These are phyloP conservation scores for Potentilla sterilis DNA, from an alignment of 306 rosid genomes.

Conservation along the genomic window DNA sequence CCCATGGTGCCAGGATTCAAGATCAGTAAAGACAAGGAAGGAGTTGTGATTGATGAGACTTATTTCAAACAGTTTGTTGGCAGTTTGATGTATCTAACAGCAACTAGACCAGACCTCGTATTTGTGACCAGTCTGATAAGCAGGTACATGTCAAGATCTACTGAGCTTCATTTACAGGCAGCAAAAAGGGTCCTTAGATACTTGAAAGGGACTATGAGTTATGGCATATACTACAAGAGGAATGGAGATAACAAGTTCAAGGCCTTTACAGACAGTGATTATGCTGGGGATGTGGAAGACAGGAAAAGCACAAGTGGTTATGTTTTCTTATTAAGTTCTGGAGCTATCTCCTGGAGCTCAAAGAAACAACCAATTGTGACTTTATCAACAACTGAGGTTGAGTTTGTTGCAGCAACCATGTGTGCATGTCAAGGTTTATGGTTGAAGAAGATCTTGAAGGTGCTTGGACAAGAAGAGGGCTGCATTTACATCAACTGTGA, in stretches of 20 bases:
- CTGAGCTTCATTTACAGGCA: background rate
- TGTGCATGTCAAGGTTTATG: background rate
- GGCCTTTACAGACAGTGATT: background rate
- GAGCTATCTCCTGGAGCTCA: background rate
- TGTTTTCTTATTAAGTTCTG: background rate
- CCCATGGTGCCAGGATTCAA: background rate
- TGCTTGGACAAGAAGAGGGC: background rate
- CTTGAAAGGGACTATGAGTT: background rate
- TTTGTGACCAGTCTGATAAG: background rate
- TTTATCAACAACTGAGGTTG: background rate
- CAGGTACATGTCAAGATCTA: background rate
- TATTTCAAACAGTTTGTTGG: slow-evolving; percentile 12
- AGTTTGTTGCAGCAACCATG: background rate
- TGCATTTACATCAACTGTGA: background rate
- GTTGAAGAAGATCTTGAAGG: background rate
- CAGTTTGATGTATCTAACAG: background rate
- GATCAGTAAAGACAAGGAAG: background rate
- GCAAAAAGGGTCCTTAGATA: too few species aligned
- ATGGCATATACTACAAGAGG: background rate
- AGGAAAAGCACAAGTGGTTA: background rate
- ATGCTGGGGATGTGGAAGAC: background rate
- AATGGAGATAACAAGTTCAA: background rate
- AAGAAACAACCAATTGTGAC: background rate
- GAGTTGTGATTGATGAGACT: background rate
- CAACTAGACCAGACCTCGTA: background rate